These are phyloP conservation scores for Lichtheimia corymbifera DNA, from an alignment of 371 early-diverging fungal genomes.

Conservation along the genomic window DNA sequence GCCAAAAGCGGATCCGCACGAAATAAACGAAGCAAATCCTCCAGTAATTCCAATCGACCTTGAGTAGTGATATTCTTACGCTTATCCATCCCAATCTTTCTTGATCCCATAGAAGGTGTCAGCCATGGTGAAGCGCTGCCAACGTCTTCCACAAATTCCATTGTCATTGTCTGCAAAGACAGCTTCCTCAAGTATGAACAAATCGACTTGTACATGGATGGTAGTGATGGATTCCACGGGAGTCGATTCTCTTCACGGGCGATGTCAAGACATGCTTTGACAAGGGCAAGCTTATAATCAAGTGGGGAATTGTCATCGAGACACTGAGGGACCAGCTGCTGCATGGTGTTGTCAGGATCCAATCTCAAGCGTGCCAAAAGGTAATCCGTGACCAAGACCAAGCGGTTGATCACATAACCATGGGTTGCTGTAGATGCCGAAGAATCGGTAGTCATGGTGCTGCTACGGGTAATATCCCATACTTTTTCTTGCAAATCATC, in stretches of 20 bases:
- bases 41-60: slow-evolving; percentile 64
- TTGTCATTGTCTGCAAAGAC: slow-evolving; percentile 53
- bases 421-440: slow-evolving; percentile 42
- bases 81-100: neutral
- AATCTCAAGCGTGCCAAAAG: slow-evolving; percentile 71
- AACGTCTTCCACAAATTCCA: slow-evolving; percentile 13
- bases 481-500: slow-evolving; percentile 72
- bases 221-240: slow-evolving; percentile 74
- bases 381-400: slow-evolving; percentile 65
- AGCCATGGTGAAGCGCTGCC: neutral
- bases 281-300: slow-evolving; percentile 70
- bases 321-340: slow-evolving; percentile 63
- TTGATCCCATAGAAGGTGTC: neutral
- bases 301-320: slow-evolving; percentile 64
- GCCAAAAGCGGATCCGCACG: slow-evolving; percentile 66
- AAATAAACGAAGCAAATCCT: slow-evolving; percentile 70
- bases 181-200: slow-evolving; percentile 65
- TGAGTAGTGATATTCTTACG: slow-evolving; percentile 29
- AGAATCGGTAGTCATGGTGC: slow-evolving; percentile 21
- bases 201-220: slow-evolving; percentile 62
- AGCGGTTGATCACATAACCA: slow-evolving; percentile 50
- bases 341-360: slow-evolving; percentile 62
- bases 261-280: slow-evolving; percentile 74
- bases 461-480: slow-evolving; percentile 62
- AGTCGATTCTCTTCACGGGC: slow-evolving; percentile 65